Conservation (phyloP, 306 rosid species). For the Argentina anserina region DNA sequence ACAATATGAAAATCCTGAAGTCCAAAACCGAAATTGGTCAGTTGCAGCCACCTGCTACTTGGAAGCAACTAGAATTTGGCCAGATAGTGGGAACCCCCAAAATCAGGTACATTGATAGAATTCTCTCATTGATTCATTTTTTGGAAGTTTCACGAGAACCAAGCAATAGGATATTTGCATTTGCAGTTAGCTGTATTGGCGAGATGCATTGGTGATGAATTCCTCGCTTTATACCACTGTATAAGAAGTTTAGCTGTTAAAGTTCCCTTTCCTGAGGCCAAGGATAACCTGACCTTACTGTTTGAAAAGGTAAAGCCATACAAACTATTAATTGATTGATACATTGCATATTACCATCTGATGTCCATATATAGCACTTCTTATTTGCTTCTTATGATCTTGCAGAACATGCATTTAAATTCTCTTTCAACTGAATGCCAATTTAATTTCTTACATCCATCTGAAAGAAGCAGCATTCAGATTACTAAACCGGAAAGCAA, state of each 20-base stretch:
- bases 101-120: conserved; percentile 61
- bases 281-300: conserved; percentile 70
- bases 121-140: background rate
- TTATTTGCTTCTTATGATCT: conserved; percentile 38
- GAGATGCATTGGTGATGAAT: conserved; percentile 78
- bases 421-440: conserved; percentile 31
- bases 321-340: background rate
- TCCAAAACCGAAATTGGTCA: conserved; percentile 68
- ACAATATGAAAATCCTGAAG: conserved; percentile 61
- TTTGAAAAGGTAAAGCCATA: conserved; percentile 68
- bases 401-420: conserved; percentile 64
- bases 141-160: background rate
- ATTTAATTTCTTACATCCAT: conserved; percentile 50
- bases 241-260: conserved; percentile 84
- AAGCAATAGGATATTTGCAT: conserved; percentile 19
- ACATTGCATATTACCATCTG: background rate
- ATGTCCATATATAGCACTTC: conserved; percentile 19
- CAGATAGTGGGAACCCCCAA: conserved; percentile 92
- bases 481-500: conserved; percentile 24
- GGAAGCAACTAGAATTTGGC: conserved; percentile 89
- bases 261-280: conserved; percentile 94
- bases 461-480: conserved; percentile 29
- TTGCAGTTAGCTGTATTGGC: conserved; percentile 94
- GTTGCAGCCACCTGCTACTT: conserved; percentile 81
- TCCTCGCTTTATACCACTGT: conserved; percentile 94